These are phyloP conservation scores for Castanea crenata DNA, from an alignment of 306 rosid genomes.

Conservation along the genomic window DNA sequence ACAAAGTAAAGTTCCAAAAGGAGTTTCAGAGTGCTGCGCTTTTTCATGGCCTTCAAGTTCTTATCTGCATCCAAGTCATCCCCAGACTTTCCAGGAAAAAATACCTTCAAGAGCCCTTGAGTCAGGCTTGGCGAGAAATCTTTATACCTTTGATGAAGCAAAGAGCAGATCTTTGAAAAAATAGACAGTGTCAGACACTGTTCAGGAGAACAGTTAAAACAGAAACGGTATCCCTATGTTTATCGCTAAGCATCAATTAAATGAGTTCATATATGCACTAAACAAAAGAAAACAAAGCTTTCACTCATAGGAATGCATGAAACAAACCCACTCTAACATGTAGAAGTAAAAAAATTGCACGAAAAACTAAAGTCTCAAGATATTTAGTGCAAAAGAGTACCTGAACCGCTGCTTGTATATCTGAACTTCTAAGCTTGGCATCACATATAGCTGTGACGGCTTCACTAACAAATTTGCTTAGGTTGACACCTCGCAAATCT, in stretches of 20 bases:
- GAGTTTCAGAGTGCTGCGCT: slow-evolving; percentile 91
- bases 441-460: slow-evolving; percentile 95
- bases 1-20: slow-evolving; percentile 89
- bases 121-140: slow-evolving; percentile 84
- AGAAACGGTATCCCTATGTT: background rate
- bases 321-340: background rate
- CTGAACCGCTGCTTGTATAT: slow-evolving; percentile 96
- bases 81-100: slow-evolving; percentile 84
- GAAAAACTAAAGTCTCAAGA: background rate
- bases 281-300: background rate
- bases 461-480: slow-evolving; percentile 98
- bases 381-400: slow-evolving; percentile 30
- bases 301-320: background rate
- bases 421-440: slow-evolving; percentile 89
- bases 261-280: slow-evolving; percentile 7
- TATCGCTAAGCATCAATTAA: slow-evolving; percentile 16
- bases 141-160: slow-evolving; percentile 98
- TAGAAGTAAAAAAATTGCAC: background rate
- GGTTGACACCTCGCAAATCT: slow-evolving; percentile 80
- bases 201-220: slow-evolving; percentile 7
- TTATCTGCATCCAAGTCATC: slow-evolving; percentile 83
- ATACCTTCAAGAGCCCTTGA: slow-evolving; percentile 91
- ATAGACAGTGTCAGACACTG: slow-evolving; percentile 15
- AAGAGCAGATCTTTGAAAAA: slow-evolving; percentile 78
- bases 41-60: slow-evolving; percentile 94